Conservation (phyloP, 371 early-diverging fungal species). For the Mortierella sp. region DNA sequence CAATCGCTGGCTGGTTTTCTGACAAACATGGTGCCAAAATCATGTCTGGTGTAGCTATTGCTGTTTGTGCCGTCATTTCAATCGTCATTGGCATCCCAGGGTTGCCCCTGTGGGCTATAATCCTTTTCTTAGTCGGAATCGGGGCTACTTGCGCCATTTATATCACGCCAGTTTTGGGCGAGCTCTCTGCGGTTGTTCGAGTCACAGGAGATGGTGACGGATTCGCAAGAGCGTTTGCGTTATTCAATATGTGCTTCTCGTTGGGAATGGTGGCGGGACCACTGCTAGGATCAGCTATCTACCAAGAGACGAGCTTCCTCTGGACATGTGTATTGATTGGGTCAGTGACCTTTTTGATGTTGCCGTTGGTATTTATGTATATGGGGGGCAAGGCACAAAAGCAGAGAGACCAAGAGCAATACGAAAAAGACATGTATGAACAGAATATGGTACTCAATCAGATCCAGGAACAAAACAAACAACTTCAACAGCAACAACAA, state of each 20-base stretch:
- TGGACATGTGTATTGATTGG: conserved; percentile 48
- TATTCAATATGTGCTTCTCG: conserved; percentile 64
- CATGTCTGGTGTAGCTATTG: conserved; percentile 55
- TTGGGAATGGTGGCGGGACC: conserved; percentile 44
- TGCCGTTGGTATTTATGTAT: conserved; percentile 41
- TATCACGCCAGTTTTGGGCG: conserved; percentile 60
- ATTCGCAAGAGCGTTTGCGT: conserved; percentile 60
- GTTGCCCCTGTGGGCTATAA: conserved; percentile 46
- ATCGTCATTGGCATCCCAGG: conserved; percentile 56
- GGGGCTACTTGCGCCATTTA: conserved; percentile 60
- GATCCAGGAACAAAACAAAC: conserved; percentile 23
- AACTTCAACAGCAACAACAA: conserved; percentile 9
- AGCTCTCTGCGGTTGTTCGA: conserved; percentile 60
- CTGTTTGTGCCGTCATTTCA: conserved; percentile 51
- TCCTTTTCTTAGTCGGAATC: conserved; percentile 58
- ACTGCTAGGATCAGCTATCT: conserved; percentile 35
- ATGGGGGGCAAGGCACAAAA: conserved; percentile 47
- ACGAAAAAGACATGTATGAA: conserved; percentile 35
- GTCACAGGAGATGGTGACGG: conserved; percentile 58
- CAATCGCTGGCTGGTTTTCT: conserved; percentile 60
- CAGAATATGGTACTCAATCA: conserved; percentile 17
- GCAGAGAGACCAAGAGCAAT: conserved; percentile 29
- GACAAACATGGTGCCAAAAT: conserved; percentile 62
- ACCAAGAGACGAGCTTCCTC: conserved; percentile 40
- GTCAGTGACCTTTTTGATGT: conserved; percentile 11